A percentile compares a stretch with the other conserved stretches of the same genome.
Evolutionary conservation across 2,329 filamentous ascomycete genomes (phyloP).

Genomic region (Chaetomium globosum): DNA sequence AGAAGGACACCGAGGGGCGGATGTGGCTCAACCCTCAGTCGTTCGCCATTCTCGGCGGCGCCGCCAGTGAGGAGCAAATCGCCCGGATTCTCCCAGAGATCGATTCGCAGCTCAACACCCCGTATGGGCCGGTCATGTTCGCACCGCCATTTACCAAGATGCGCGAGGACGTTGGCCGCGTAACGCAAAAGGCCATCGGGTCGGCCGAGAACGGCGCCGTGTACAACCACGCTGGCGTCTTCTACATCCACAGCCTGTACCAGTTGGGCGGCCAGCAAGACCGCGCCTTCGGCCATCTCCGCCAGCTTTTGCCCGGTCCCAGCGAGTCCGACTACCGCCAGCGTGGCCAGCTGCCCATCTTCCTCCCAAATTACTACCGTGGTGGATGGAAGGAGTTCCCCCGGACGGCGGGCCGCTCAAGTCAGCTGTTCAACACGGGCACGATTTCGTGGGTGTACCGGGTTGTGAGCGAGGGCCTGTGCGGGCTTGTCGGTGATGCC

Average conservation of each 20-base stretch:
- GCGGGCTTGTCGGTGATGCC: conserved; percentile 54
- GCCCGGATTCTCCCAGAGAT: conserved; percentile 52
- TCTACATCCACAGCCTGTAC: conserved; percentile 59
- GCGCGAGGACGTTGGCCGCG: conserved; percentile 61
- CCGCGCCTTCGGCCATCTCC: conserved; percentile 54
- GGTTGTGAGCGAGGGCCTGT: conserved; percentile 58
- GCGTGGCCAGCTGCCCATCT: conserved; percentile 59
- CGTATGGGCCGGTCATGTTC: conserved; percentile 60
- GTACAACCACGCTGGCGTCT: conserved; percentile 60
- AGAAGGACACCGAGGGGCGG: conserved; percentile 54
- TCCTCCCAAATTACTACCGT: conserved; percentile 62
- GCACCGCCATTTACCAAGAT: conserved; percentile 56
- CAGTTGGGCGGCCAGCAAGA: conserved; percentile 51
- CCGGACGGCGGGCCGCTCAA: conserved; percentile 57
- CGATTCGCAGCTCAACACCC: conserved; percentile 55
- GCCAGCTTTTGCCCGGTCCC: conserved; percentile 59
- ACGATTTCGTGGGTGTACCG: conserved; percentile 61
- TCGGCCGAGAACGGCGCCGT: conserved; percentile 61
- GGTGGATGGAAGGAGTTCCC: conserved; percentile 53
- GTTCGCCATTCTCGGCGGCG: conserved; percentile 58
- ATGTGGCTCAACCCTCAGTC: conserved; percentile 63
- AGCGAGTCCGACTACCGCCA: conserved; percentile 53
- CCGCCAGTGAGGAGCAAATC: conserved; percentile 49
- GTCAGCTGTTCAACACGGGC: conserved; percentile 61
- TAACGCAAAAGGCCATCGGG: conserved; percentile 61